phyloP scores from a whole-genome alignment of 2,329 filamentous ascomycete species.

The Daldinia sp. region DNA sequence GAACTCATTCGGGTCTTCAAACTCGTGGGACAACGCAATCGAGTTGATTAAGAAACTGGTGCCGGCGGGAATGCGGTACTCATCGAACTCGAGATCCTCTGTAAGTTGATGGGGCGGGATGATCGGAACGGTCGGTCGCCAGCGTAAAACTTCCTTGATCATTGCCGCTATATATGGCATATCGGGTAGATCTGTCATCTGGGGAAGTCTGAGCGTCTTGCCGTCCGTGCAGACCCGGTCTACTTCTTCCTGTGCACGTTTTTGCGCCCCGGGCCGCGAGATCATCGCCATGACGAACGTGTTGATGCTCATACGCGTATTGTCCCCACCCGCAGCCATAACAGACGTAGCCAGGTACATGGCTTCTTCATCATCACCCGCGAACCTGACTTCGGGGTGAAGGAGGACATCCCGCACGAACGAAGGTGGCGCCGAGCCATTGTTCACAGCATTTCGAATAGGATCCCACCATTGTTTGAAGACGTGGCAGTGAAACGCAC shows the following conservation, averaged over 20 bases:
- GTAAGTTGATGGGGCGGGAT: slow-evolving; percentile 50
- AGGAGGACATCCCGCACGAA: slow-evolving; percentile 49
- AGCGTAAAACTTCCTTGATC: slow-evolving; percentile 56
- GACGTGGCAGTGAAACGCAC: slow-evolving; percentile 47
- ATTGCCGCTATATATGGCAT: slow-evolving; percentile 54
- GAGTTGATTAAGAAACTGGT: slow-evolving; percentile 9
- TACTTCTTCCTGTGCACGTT: slow-evolving; percentile 52
- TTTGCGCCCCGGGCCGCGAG: slow-evolving; percentile 47
- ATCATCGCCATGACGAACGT: slow-evolving; percentile 45
- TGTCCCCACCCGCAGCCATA: slow-evolving; percentile 56
- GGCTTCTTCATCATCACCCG: slow-evolving; percentile 47
- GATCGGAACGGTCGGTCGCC: slow-evolving; percentile 52
- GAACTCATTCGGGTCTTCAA: slow-evolving; percentile 17
- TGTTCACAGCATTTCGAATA: not conserved
- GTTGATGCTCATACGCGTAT: slow-evolving; percentile 50
- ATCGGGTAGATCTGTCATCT: slow-evolving; percentile 50
- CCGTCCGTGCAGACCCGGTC: slow-evolving; percentile 52
- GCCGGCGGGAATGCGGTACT: slow-evolving; percentile 50
- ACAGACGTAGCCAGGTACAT: slow-evolving; percentile 50
- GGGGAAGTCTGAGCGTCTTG: slow-evolving; percentile 50
- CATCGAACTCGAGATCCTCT: slow-evolving; percentile 56
- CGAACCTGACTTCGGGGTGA: slow-evolving; percentile 40
- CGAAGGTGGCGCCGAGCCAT: slow-evolving; percentile 35
- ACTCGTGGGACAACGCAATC: slow-evolving; percentile 5
- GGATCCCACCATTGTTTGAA: slow-evolving; percentile 48